These are phyloP conservation scores for Eimeria necatrix DNA, from an alignment of 169 alveolate genomes.

Conservation along the genomic window DNA sequence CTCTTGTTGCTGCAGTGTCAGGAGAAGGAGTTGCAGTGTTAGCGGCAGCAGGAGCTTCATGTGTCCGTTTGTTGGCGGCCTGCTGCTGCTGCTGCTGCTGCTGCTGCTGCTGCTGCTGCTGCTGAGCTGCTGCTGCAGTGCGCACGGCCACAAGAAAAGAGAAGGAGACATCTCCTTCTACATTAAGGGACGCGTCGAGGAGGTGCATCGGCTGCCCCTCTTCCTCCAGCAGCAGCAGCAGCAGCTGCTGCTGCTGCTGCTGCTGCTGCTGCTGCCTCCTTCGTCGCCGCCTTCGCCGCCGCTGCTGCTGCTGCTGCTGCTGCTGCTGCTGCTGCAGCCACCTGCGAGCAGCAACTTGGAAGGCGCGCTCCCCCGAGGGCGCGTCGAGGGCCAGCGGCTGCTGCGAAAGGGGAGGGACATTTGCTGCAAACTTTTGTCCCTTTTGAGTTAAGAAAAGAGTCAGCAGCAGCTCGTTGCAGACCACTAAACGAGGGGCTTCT, in stretches of 20 bases:
- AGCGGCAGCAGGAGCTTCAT: neutral
- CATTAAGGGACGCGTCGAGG: neutral
- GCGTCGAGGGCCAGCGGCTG: conserved; percentile 35
- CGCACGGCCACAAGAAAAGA: conserved; percentile 34
- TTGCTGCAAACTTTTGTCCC: neutral
- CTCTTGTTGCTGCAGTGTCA: neutral
- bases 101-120: conserved; percentile 17
- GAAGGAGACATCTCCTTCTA: conserved; percentile 14
- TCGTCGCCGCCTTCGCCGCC: neutral
- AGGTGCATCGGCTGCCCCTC: conserved; percentile 16
- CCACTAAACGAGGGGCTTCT: conserved; percentile 15
- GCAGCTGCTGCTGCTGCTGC: neutral
- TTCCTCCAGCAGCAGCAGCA: neutral
- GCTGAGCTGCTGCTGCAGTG: neutral
- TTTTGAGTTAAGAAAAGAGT: conserved; percentile 12
- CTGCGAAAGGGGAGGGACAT: neutral
- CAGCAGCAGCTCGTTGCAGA: neutral
- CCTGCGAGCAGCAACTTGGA: conserved; percentile 24
- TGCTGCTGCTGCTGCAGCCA: conserved; percentile 39
- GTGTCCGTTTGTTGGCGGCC: neutral
- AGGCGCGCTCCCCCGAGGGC: conserved; percentile 16
- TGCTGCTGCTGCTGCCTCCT: too few relatives aligned
- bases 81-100: conserved; percentile 42
- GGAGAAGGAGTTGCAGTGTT: neutral
- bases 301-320: conserved; percentile 12